Evolutionary conservation across 306 rosid species (phyloP).

Genomic region (Fragaria iinumae): DNA sequence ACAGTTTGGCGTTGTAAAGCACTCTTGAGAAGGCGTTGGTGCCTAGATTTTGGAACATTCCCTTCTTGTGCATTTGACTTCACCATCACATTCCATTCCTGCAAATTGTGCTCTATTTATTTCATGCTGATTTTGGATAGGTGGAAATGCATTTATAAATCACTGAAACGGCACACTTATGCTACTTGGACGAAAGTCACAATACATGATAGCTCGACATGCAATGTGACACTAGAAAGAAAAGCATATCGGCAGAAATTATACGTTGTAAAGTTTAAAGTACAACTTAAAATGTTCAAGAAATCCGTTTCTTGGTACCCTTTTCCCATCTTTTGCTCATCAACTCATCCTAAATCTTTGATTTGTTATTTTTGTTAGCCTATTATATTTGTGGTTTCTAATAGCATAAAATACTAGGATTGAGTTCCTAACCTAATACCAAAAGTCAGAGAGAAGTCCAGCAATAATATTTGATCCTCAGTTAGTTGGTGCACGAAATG

Average conservation of each 20-base stretch:
- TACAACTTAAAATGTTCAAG: too few relatives aligned
- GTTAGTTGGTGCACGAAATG: background rate
- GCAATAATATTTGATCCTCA: background rate
- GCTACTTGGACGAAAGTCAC: background rate
- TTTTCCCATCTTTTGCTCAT: background rate
- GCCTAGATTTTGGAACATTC: slow-evolving; percentile 78
- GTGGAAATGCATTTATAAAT: background rate
- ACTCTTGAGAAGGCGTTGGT: slow-evolving; percentile 72
- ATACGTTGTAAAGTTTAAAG: background rate
- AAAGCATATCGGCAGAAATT: background rate
- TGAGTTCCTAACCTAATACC: background rate
- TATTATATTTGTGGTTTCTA: background rate
- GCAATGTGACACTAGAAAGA: background rate
- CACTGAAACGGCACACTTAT: background rate
- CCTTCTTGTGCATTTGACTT: slow-evolving; percentile 52
- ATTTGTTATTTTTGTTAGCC: background rate
- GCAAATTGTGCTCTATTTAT: background rate
- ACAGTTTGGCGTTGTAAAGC: slow-evolving; percentile 74
- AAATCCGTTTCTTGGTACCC: background rate
- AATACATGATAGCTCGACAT: background rate
- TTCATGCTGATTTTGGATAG: background rate
- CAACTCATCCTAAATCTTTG: background rate
- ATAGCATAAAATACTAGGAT: background rate
- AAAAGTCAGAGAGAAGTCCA: background rate
- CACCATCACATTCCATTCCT: slow-evolving; percentile 5